Base-by-base conservation (phyloP, 768 basidiomycete genomes). In the Mycena maculata region DNA sequence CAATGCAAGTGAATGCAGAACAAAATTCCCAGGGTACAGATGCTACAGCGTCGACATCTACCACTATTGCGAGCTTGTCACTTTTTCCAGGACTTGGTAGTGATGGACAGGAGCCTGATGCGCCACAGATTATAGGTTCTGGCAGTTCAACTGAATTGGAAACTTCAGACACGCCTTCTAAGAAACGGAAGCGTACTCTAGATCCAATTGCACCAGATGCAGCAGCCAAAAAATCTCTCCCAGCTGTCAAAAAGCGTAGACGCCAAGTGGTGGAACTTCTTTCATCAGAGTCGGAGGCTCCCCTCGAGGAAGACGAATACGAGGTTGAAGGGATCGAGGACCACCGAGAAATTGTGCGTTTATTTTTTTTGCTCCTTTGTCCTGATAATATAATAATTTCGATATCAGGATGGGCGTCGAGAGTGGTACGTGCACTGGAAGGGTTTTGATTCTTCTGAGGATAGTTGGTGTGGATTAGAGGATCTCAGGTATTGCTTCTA, bases 381-480 rank as follows among this genome's bases (percentile, higher is more conserved):
- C 41, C 41, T 42, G 5, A 42, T 15, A 15, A 5, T 42, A 42
- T 42, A 4, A 16, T 42, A 16, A 16, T 42, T 16, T 8, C 18
- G 6, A 7, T 3, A 30, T 3, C 28, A 63, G 62, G 22, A 56
- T 2, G 44, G 33, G 4, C 4, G 39, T 2, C 15, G 23, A 6
- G 16, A 55, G 23, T 63, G 54, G 53, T 25, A 20, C 1, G 62
- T 63, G 0, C 44, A 20, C 0, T 63, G 62, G 62, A 48, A 33
- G 10, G 53, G 27, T 7, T 63, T 23, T 45, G 61, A 38, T 8
- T 8, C 31, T 0, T 28, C 25, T 4, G 22, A 47, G 7, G 33
- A 63, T 15, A 2, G 9, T 1, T 63, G 62, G 62, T 5, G 16
- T 10, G 11, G 7, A 13, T 22, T 16, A 5, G 41, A 23, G 4